Base-by-base conservation (phyloP, 495 filamentous ascomycete genomes). In the Hyaloscypha hepaticicola region DNA sequence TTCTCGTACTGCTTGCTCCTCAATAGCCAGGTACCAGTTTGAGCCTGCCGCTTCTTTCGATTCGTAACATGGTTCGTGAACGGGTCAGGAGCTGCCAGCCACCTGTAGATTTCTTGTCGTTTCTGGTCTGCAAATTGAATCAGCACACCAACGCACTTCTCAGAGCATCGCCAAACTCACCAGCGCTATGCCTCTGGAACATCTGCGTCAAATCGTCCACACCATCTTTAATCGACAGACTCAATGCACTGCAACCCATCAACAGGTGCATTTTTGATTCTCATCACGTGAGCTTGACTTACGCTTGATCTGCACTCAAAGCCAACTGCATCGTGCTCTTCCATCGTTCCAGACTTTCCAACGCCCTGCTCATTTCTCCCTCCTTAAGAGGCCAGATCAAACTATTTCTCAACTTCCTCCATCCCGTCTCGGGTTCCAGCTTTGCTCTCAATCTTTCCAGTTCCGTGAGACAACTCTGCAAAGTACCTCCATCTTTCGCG, bases 1-100 rank as follows among this genome's bases (percentile, higher is more conserved):
- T 21, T 25, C 41, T 61, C 58, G 49, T 61, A 33, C 61, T 49
- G 45, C 57, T 70, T 22, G 69, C 45, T 66, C 24, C 8, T 58
- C 19, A 76, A 57, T 0, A 79, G 64, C 77, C 77, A 79, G 6
- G 41, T 26, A 11, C 76, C 76, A 2, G 75, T 75, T 1, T 45
- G 58, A 5, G 51, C 22, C 21, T 70, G 56, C 14, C 68, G 60
- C 16, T 68, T 58, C 24, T 65, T 56, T 19, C 67, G 22, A 51
- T 72, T 61, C 29, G 66, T 33, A 27, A 67, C 64, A 62, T 72
- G 51, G 59, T 74, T 66, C 27, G 70, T 22, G 9, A 67, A 72
- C 7, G 72, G 53, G 58, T 75, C 72, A 7, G 68, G 65, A 21
- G 71, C 63, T 19, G 58, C 65, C 0, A 77, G 64, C 75, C 73